Base-by-base conservation (phyloP, 169 alveolate species). In the Babesia ovis region DNA sequence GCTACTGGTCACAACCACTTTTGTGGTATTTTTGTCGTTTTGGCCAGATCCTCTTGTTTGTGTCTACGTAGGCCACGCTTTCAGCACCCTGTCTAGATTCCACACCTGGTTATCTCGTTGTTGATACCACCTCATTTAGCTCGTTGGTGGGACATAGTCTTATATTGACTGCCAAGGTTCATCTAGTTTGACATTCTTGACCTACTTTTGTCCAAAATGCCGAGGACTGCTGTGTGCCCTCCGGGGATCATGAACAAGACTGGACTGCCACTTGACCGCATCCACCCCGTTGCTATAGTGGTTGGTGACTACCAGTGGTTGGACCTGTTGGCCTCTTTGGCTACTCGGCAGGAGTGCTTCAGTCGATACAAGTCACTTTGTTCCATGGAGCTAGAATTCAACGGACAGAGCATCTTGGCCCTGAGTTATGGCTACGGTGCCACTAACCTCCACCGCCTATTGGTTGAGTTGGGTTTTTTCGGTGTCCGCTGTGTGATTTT, bases 261-360 rank as follows among this genome's bases (percentile, higher is more conserved):
- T 34, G 76, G 84, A 9, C 51, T 74, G 35, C 84, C 76, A 11
- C 51, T 42, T 62, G 76, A 74, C 37, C 48, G 84, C 46, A 60
- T 74, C 22, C 84, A 61, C 42, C 62, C 62, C 16, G 70, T 68
- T 20, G 84, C 75, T 16, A 8, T 74, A 3, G 59, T 74, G 20
- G 59, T 57, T 29, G 84, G 74, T 22, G 62, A 74, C 68, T 39
- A 60, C 6, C 14, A 25, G 12, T 68, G 74, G 69, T 32, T 74
- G 25, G 61, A 35, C 25, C 2, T 29, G 2, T 48, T 74, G 39
- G 68, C 74, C 8, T 32, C 50, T 20, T 4, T 55, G 31, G 84
- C 76, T n/a, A 50, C 66, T 0, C 61, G 64, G 2, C 53, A 60
- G 12, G 46, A 48, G 32, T 45, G 22, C 45, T 62, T 39, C 46